phyloP scores from a whole-genome alignment of 768 basidiomycete genomes.

The Amanita pallidorosea region DNA sequence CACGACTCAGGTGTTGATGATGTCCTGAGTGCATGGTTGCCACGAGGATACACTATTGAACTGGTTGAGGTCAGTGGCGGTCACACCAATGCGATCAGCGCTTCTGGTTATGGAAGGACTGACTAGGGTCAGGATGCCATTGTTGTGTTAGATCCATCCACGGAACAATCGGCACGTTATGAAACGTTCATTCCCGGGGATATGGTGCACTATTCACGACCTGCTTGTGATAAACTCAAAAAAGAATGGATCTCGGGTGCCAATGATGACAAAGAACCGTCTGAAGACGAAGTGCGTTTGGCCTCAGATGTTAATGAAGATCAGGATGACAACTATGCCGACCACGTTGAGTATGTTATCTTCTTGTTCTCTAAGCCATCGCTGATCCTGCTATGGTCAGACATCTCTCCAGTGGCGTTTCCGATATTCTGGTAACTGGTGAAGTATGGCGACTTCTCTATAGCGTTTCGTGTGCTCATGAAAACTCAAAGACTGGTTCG shows the following conservation, averaged over 20 bases:
- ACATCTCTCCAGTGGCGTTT: conserved; percentile 28
- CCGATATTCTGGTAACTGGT: conserved; percentile 42
- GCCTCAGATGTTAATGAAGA: conserved; percentile 8
- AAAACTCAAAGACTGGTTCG: conserved; percentile 25
- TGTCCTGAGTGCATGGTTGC: conserved; percentile 38
- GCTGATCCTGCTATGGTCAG: conserved; percentile 6
- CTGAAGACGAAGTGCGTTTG: conserved; percentile 10
- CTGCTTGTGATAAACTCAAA: conserved; percentile 20
- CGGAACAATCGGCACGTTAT: conserved; percentile 28
- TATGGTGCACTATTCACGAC: conserved; percentile 25
- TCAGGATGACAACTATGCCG: conserved; percentile 29
- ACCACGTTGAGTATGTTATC: conserved; percentile 18
- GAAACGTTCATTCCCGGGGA: conserved; percentile 32
- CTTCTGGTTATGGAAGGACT: conserved; percentile 1
- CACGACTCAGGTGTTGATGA: conserved; percentile 29
- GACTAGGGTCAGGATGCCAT: conserved; percentile 24
- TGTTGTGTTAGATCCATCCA: conserved; percentile 29
- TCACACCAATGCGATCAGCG: not conserved
- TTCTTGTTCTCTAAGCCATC: not conserved
- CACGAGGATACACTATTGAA: conserved; percentile 22
- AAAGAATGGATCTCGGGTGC: conserved; percentile 19
- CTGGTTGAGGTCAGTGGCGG: conserved; percentile 20
- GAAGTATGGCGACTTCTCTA: conserved; percentile 22
- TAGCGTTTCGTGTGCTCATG: not conserved
- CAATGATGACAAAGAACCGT: conserved; percentile 17